Evolutionary conservation across 2,329 filamentous ascomycete genomes (phyloP), one percentile per base, ranked within the genome.

Genomic region (Helicocarpus griseus): DNA sequence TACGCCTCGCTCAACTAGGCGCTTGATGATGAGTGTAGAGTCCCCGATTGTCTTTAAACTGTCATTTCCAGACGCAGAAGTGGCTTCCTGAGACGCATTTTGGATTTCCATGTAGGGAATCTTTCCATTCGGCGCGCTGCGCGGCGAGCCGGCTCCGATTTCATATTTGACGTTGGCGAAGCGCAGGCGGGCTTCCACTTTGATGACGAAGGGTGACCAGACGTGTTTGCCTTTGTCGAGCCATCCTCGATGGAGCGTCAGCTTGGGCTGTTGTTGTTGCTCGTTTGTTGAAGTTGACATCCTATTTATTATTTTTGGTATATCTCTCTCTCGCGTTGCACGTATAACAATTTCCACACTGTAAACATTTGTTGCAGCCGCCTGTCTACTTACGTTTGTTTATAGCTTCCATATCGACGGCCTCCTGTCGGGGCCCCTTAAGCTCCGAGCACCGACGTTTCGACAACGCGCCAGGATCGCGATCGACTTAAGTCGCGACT

Each of bases 201-300:
- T 85, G 41, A 67, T 77, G 49, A 81, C 79, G 57, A 81, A 84
- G 8, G 81, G 80, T 0, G 80, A 83, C 78, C 78, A 82, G 48
- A 74, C 71, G 58, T 81, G 73, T 17, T 58, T 57, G 4, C 66
- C 39, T 44, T 24, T 26, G 13, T 33, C 29, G 6, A 17, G 36
- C 19, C 17, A 53, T 26, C 39, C 46, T 33, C 38, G 29, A 24
- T 36, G 29, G n/a, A 49, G n/a, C 24, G 31, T 46, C 21, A 49
- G 5, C 7, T 38, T 45, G 21, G 31, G 14, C 3, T 43, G 44
- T 19, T n/a, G 47, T 26, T 31, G 29, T 9, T n/a, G n/a, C n/a
- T n/a, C n/a, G n/a, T 21, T 31, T 11, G 14, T 45, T 21, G n/a
- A 9, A 4, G 26, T 28, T 26, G 40, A 22, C 26, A 45, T 36